Conservation (phyloP, 1,284 basidiomycete species). For the Mycena citricolor region DNA sequence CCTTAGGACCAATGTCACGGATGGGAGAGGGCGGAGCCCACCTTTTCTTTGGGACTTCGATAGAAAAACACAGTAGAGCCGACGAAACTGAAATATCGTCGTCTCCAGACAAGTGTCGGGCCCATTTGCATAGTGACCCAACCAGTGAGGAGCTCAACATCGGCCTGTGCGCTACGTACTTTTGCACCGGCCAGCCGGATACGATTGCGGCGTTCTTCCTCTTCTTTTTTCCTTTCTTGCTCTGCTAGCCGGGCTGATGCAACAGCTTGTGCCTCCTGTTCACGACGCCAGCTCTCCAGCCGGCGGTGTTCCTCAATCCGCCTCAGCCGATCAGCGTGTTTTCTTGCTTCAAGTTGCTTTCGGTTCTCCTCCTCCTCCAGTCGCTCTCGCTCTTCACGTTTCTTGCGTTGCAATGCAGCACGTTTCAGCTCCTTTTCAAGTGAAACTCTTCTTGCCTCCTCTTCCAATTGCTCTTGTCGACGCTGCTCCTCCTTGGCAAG, state of each 20-base stretch:
- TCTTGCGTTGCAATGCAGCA: slow-evolving; percentile 45
- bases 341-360: slow-evolving; percentile 48
- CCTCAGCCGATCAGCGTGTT: slow-evolving; percentile 47
- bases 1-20: slow-evolving; percentile 9
- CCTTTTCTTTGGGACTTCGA: slow-evolving; percentile 52
- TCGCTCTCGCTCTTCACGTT: slow-evolving; percentile 46
- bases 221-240: slow-evolving; percentile 42
- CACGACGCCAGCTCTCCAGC: slow-evolving; percentile 55
- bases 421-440: slow-evolving; percentile 52
- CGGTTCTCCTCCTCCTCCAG: slow-evolving; percentile 51
- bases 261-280: slow-evolving; percentile 48
- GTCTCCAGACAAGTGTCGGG: slow-evolving; percentile 60
- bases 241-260: slow-evolving; percentile 46
- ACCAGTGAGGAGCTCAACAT: slow-evolving; percentile 46
- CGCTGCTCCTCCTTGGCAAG: slow-evolving; percentile 47
- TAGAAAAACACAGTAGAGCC: slow-evolving; percentile 51
- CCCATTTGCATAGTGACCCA: slow-evolving; percentile 67
- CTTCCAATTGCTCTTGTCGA: slow-evolving; percentile 50
- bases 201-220: slow-evolving; percentile 45
- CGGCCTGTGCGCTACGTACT: slow-evolving; percentile 38
- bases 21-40: slow-evolving; percentile 1
- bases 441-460: slow-evolving; percentile 41
- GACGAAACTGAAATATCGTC: slow-evolving; percentile 63
- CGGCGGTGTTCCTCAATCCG: slow-evolving; percentile 52
- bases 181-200: slow-evolving; percentile 45